These are phyloP conservation scores for Linnemannia zychae DNA, from an alignment of 192 early-diverging fungal species.

Conservation along the genomic window DNA sequence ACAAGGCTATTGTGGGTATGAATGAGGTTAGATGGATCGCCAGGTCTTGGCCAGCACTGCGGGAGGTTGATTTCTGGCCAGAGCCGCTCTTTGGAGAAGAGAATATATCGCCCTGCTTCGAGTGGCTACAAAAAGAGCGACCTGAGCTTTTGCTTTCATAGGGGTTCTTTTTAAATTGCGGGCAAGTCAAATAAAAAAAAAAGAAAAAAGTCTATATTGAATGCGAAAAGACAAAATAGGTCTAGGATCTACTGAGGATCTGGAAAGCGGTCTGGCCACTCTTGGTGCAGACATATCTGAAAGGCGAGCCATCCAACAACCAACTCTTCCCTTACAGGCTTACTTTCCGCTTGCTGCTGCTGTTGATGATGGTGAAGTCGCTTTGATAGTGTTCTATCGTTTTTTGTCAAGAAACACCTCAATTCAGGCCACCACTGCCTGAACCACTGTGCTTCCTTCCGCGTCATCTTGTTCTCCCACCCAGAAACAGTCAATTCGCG, in stretches of 20 bases:
- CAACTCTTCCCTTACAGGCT: slow-evolving; percentile 2
- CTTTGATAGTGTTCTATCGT: neutral
- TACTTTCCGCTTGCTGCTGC: neutral
- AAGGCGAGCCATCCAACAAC: slow-evolving; percentile 37
- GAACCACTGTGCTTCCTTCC: slow-evolving; percentile 24
- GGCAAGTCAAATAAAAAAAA: no score
- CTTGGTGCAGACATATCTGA: slow-evolving; percentile 29
- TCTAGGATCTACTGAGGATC: neutral
- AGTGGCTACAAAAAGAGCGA: neutral
- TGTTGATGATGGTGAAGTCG: slow-evolving; percentile 6
- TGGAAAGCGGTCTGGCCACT: slow-evolving; percentile 35
- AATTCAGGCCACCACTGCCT: slow-evolving; percentile 26
- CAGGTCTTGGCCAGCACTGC: neutral
- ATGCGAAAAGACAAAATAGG: neutral
- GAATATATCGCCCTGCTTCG: neutral
- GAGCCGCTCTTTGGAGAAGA: neutral
- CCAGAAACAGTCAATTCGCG: slow-evolving; percentile 17
- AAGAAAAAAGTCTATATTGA: neutral
- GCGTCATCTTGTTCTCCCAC: slow-evolving; percentile 38
- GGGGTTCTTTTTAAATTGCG: no score
- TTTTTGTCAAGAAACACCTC: neutral
- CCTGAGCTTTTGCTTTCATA: neutral
- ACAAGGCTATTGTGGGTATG: neutral
- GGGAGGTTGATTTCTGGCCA: neutral
- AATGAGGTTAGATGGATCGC: neutral